Percentiles rank a stretch among this genome's conserved stretches.
Conservation (phyloP, 2,329 filamentous ascomycete species). For the Colletotrichum sp. region DNA sequence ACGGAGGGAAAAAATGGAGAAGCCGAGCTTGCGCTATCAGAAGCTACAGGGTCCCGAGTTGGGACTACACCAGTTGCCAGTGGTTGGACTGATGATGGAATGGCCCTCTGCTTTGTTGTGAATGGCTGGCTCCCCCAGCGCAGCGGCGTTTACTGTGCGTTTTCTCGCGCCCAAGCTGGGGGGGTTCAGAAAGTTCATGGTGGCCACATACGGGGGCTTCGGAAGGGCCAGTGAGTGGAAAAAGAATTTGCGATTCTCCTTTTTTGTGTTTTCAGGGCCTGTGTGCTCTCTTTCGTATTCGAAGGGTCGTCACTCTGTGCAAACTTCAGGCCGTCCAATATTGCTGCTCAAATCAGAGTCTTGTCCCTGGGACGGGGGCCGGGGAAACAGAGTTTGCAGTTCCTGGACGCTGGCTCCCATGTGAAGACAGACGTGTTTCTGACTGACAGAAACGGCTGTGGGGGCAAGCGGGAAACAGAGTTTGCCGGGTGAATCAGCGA, state of each 20-base stretch:
- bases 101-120: neutral
- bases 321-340: slow-evolving; percentile 14
- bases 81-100: slow-evolving; percentile 14
- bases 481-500: slow-evolving; percentile 20
- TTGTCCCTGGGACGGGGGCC: neutral
- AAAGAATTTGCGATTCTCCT: neutral
- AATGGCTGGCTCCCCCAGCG: neutral
- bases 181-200: neutral
- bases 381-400: slow-evolving; percentile 11
- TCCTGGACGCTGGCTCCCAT: slow-evolving; percentile 16
- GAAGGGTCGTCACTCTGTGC: neutral
- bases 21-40: slow-evolving; percentile 18
- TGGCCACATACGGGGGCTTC: neutral
- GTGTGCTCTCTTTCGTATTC: slow-evolving; percentile 3
- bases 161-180: slow-evolving; percentile 4
- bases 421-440: slow-evolving; percentile 13
- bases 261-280: neutral
- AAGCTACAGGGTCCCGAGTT: slow-evolving; percentile 1
- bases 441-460: slow-evolving; percentile 19
- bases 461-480: slow-evolving; percentile 6
- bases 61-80: slow-evolving; percentile 1
- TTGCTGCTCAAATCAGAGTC: neutral
- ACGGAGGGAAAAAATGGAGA: slow-evolving; percentile 3
- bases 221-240: neutral
- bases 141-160: neutral